Evolutionary conservation across 108 stramenopile species (phyloP).

Genomic region (Skeletonema menzelii): DNA sequence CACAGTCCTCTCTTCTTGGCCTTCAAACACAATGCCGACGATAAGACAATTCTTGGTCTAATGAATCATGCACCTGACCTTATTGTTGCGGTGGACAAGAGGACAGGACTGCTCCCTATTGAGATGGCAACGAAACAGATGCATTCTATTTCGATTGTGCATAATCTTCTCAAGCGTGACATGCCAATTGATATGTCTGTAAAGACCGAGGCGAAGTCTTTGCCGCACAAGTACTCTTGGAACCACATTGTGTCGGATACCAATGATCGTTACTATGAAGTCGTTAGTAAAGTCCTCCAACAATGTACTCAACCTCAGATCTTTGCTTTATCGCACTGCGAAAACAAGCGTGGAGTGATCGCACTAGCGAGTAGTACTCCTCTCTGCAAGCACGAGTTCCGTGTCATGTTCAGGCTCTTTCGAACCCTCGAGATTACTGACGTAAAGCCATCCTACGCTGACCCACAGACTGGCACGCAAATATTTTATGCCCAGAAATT

Average conservation of each 20-base stretch:
- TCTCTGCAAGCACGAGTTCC: conserved; percentile 88
- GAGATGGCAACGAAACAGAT: conserved; percentile 83
- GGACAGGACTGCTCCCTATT: conserved; percentile 83
- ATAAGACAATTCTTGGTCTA: conserved; percentile 82
- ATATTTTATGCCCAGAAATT: conserved; percentile 87
- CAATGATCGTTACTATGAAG: conserved; percentile 82
- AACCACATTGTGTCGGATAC: conserved; percentile 83
- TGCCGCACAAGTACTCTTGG: conserved; percentile 87
- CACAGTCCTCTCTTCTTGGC: conserved; percentile 81
- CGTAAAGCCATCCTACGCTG: conserved; percentile 76
- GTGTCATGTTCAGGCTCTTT: conserved; percentile 85
- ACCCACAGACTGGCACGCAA: conserved; percentile 79
- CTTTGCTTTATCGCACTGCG: conserved; percentile 78
- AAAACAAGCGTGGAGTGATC: conserved; percentile 79
- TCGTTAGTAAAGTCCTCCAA: conserved; percentile 82
- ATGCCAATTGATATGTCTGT: conserved; percentile 84
- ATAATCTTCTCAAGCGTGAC: conserved; percentile 80
- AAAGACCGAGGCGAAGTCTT: conserved; percentile 74
- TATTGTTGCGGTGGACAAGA: conserved; percentile 74
- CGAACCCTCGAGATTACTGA: conserved; percentile 85
- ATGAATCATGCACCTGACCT: conserved; percentile 88
- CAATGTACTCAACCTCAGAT: conserved; percentile 86
- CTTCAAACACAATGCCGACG: conserved; percentile 82
- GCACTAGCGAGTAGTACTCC: conserved; percentile 81
- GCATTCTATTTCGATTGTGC: conserved; percentile 85